Conservation (phyloP, 2,329 filamentous ascomycete genomes). For the Bipolaris gigantea region DNA sequence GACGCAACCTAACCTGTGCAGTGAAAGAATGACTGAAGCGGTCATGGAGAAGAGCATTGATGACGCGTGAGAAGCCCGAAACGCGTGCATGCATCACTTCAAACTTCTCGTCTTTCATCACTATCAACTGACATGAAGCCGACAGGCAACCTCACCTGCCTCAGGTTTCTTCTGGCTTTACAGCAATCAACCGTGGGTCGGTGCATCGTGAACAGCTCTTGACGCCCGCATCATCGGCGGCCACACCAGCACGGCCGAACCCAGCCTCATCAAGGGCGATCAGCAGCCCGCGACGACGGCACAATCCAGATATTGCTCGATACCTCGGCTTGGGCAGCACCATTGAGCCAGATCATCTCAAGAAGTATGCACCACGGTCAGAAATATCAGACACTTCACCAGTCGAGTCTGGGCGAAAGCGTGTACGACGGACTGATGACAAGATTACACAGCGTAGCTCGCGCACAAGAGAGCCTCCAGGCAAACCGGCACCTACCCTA, state of each 20-base stretch:
- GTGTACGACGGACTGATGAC: constrained; percentile 5
- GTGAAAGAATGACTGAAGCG: constrained; percentile 5
- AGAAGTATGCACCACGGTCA: constrained; percentile 18
- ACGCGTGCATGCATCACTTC: constrained; percentile 13
- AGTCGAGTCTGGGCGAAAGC: constrained; percentile 16
- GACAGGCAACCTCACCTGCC: constrained; percentile 1
- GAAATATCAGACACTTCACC: constrained; percentile 1
- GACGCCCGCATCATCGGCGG: constrained; percentile 14
- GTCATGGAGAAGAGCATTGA: constrained; percentile 12
- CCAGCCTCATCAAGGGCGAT: constrained; percentile 6
- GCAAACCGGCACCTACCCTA: not conserved
- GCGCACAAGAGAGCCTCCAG: constrained; percentile 15
- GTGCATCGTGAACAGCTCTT: constrained; percentile 4
- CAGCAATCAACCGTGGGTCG: constrained; percentile 27
- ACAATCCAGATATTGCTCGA: constrained; percentile 31
- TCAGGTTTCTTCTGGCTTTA: constrained; percentile 24
- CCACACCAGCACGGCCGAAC: constrained; percentile 3
- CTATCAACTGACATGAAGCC: constrained; percentile 6
- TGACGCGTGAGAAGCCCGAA: constrained; percentile 30
- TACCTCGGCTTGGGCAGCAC: constrained; percentile 32
- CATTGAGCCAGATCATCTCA: constrained; percentile 23
- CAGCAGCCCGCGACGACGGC: constrained; percentile 6
- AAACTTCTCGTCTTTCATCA: not conserved
- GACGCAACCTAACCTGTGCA: constrained; percentile 9
- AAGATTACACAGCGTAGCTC: not conserved